A percentile compares a stretch with the other conserved stretches of the same genome.
phyloP scores from a whole-genome alignment of 2,329 filamentous ascomycete genomes.

The Delphinella strobiligena region DNA sequence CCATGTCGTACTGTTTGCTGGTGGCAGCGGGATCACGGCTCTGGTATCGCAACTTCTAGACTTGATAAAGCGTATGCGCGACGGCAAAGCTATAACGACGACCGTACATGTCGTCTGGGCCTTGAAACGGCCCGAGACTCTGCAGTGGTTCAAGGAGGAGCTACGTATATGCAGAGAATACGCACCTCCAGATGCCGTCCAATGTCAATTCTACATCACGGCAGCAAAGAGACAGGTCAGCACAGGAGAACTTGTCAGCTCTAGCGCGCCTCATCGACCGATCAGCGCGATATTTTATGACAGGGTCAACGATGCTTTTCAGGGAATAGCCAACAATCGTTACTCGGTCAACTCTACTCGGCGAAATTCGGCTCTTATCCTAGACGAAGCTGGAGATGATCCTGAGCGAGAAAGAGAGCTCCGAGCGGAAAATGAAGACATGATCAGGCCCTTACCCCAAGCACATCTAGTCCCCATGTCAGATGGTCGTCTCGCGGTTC shows the following conservation, averaged over 20 bases:
- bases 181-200: constrained; percentile 76
- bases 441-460: constrained; percentile 67
- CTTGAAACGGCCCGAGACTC: constrained; percentile 76
- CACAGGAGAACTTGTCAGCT: constrained; percentile 41
- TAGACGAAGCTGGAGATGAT: constrained; percentile 69
- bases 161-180: constrained; percentile 81
- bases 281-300: constrained; percentile 71
- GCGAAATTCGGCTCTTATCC: constrained; percentile 71
- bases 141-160: constrained; percentile 97
- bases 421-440: constrained; percentile 71
- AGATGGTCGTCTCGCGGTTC: constrained; percentile 13
- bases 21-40: constrained; percentile 88
- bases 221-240: constrained; percentile 48
- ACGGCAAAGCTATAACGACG: constrained; percentile 85
- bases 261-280: constrained; percentile 39
- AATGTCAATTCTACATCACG: constrained; percentile 92
- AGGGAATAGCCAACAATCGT: constrained; percentile 68
- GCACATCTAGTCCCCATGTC: constrained; percentile 27
- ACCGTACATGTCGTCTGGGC: constrained; percentile 91
- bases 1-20: constrained; percentile 83
- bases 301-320: constrained; percentile 76
- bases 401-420: constrained; percentile 68
- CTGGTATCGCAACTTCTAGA: constrained; percentile 84
- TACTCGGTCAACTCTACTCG: constrained; percentile 31
- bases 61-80: constrained; percentile 91